These are phyloP conservation scores for Picea glauca DNA, from an alignment of 75 land plant species.

Conservation along the genomic window DNA sequence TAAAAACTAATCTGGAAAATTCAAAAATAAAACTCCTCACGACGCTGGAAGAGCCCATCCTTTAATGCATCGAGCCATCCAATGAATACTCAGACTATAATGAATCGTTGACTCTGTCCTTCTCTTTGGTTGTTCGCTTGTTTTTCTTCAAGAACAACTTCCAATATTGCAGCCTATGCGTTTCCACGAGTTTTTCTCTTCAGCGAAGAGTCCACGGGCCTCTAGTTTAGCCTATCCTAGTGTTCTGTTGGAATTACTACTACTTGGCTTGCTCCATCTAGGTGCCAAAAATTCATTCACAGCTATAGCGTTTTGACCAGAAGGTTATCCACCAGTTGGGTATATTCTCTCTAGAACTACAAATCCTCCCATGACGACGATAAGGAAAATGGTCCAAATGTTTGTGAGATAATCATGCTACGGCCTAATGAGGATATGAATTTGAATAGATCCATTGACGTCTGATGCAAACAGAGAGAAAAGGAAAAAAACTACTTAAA, in stretches of 20 bases:
- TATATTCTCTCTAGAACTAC: slow-evolving; percentile 26
- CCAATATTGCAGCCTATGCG: slow-evolving; percentile 35
- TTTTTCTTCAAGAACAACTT: slow-evolving; percentile 27
- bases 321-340: slow-evolving; percentile 51
- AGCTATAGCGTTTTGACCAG: slow-evolving; percentile 39
- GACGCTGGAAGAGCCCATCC: too few relatives aligned
- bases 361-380: slow-evolving; percentile 43
- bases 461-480: slow-evolving; percentile 26
- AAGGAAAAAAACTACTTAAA: slow-evolving; percentile 25
- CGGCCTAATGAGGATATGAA: slow-evolving; percentile 33
- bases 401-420: slow-evolving; percentile 27
- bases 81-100: too few relatives aligned
- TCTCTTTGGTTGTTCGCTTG: too few relatives aligned
- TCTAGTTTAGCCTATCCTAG: slow-evolving; percentile 19
- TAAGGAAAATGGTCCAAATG: slow-evolving; percentile 32
- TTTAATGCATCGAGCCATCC: too few relatives aligned
- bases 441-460: slow-evolving; percentile 32
- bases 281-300: slow-evolving; percentile 52
- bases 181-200: slow-evolving; percentile 49
- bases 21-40: too few relatives aligned
- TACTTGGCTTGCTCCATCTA: slow-evolving; percentile 25
- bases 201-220: slow-evolving; percentile 23
- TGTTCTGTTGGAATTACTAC: neutral
- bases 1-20: too few relatives aligned
- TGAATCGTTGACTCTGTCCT: neutral